Evolutionary conservation across 208 protist species (phyloP), one percentile per base, ranked within the genome.

Genomic region (Blechomonas ayalai): DNA sequence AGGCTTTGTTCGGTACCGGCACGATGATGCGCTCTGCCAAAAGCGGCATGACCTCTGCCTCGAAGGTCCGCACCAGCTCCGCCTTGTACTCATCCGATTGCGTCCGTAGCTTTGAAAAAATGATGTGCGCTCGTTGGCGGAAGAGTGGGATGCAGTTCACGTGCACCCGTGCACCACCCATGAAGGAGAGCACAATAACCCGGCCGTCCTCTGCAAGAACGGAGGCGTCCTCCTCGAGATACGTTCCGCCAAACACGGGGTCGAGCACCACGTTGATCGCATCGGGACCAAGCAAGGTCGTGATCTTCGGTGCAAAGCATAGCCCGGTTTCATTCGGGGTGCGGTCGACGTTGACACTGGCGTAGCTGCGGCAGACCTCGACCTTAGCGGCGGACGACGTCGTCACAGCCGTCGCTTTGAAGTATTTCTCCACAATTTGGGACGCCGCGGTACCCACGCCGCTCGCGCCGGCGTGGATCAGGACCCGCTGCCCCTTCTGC

Each of bases 401-500:
- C 15, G 68, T 81, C 16, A 85, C 55, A 9, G 70, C 74, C 3
- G 49, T 82, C 2, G 71, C 80, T 25, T 67, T 39, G 47, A 90
- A 90, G 62, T 80, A 76, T 40, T 80, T 82, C 53, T 89, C 77
- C 15, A 73, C 73, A 6, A 97, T 29, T 62, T 95, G 92, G 24
- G 76, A 71, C 1, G 73, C 50, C 7, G 84, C 80, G 13, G 71
- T 86, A 25, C 90, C 90, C 3, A 97, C 84, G 23, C 94, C 94
- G 52, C 83, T 92, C 23, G 82, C 82, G 20, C 74, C 82, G 29
- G 84, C 84, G 53, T 95, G 87, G 27, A 97, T 75, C 9, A 95
- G 67, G 22, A 97, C 83, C 23, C 57, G 62, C 19, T 96, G 52
- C 10, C 69, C 77, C 20, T 69, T 52, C 61, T 72, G 42, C 13